Percentiles rank a stretch among this genome's conserved stretches.
phyloP scores from a whole-genome alignment of 2,329 filamentous ascomycete genomes.

The Aspergillus awamori region DNA sequence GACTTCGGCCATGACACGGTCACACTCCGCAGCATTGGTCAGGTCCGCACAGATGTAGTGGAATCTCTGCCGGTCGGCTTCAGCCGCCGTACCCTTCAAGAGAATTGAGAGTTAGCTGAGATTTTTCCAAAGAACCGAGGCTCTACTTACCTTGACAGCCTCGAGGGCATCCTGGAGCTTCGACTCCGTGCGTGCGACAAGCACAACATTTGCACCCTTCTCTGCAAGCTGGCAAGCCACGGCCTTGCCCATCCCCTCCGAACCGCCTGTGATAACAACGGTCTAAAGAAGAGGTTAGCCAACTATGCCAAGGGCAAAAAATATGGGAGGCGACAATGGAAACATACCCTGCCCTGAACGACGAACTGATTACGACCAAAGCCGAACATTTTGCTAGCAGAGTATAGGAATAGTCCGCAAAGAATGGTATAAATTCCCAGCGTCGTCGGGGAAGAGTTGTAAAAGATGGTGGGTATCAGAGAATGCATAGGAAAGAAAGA shows the following conservation, averaged over 20 bases:
- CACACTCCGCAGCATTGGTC: conserved; percentile 68
- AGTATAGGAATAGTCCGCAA: conserved; percentile 37
- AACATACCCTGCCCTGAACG: conserved; percentile 76
- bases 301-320: background rate
- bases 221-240: conserved; percentile 73
- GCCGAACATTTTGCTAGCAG: conserved; percentile 44
- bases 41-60: conserved; percentile 83
- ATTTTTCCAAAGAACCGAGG: background rate
- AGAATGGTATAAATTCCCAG: conserved; percentile 37
- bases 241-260: conserved; percentile 85
- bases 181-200: conserved; percentile 74
- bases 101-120: background rate
- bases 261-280: conserved; percentile 84
- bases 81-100: conserved; percentile 64
- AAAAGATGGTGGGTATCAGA: conserved; percentile 21
- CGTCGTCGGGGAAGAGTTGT: conserved; percentile 29
- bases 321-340: background rate
- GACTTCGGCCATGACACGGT: conserved; percentile 69
- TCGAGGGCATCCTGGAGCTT: conserved; percentile 74
- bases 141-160: conserved; percentile 60
- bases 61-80: conserved; percentile 73
- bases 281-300: conserved; percentile 60
- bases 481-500: conserved; percentile 27
- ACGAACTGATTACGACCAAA: conserved; percentile 72
- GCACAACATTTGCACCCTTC: conserved; percentile 83